Evolutionary conservation across 2,329 filamentous ascomycete genomes (phyloP).

Genomic region (Plenodomus tracheiphilus): DNA sequence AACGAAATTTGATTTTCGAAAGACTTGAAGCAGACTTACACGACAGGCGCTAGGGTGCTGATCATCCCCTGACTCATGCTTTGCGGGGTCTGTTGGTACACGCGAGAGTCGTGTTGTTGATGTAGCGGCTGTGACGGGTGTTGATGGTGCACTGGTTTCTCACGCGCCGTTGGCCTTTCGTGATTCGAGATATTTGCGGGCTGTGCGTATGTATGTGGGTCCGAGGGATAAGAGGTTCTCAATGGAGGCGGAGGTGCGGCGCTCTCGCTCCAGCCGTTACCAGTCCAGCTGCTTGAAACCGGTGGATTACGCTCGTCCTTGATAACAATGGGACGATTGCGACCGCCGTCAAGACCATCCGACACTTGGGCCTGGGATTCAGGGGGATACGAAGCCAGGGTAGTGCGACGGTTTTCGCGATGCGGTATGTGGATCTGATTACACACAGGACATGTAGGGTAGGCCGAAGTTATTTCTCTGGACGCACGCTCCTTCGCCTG

Average conservation of each 20-base stretch:
- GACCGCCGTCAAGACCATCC: slow-evolving; percentile 46
- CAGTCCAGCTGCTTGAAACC: slow-evolving; percentile 21
- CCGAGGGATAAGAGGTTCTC: slow-evolving; percentile 21
- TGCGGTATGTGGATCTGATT: slow-evolving; percentile 35
- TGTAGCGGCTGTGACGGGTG: slow-evolving; percentile 23
- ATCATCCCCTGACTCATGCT: slow-evolving; percentile 32
- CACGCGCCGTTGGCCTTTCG: slow-evolving; percentile 25
- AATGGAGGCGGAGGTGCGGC: slow-evolving; percentile 20
- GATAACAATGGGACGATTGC: slow-evolving; percentile 50
- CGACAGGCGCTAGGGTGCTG: slow-evolving; percentile 22
- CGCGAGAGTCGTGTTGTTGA: slow-evolving; percentile 35
- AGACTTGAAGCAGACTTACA: slow-evolving; percentile 6
- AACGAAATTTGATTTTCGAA: background rate
- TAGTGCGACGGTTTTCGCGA: slow-evolving; percentile 22
- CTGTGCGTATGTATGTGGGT: background rate
- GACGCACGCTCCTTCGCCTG: slow-evolving; percentile 73
- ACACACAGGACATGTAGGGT: slow-evolving; percentile 22
- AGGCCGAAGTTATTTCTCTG: slow-evolving; percentile 22
- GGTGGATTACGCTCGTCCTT: slow-evolving; percentile 45
- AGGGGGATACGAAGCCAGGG: slow-evolving; percentile 17
- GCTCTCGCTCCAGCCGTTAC: slow-evolving; percentile 26
- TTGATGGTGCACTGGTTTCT: slow-evolving; percentile 23
- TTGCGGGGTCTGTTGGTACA: slow-evolving; percentile 36
- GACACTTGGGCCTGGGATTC: slow-evolving; percentile 16
- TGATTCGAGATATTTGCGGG: slow-evolving; percentile 7